Base-by-base conservation (phyloP, 108 stramenopile species). In the Skeletonema potamos region DNA sequence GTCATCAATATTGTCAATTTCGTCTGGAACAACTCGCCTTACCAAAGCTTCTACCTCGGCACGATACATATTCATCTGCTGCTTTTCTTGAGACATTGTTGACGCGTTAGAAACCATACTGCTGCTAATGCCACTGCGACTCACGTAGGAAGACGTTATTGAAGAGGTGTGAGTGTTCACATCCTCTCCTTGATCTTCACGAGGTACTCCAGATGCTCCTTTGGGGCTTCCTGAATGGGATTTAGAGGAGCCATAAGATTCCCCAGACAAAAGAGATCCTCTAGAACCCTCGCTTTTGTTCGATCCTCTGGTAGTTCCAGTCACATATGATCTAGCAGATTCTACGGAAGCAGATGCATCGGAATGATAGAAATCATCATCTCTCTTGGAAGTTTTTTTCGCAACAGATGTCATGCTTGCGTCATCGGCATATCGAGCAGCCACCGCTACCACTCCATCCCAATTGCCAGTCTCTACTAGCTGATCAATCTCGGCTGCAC, bases 1-100 rank as follows among this genome's bases (percentile, higher is more conserved):
- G 70, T 90, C 91, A 57, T 95, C 91, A 24, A 95, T 77, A 72
- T 95, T 95, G 70, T 91, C 91, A 18, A 90, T 82, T 70, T 95
- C 93, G 62, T 95, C 93, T 0, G 93, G 93, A 17, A 92, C 93
- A 15, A 92, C 91, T 27, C 86, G 80, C 7, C 82, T 73, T 8
- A 95, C 89, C 10, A 95, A 65, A 1, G 77, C 78, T 74, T 89
- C 91, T 6, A 95, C 91, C 68, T 95, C 89, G 5, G 76, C 84
- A 44, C 93, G 85, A 58, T 72, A 79, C 17, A 61, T 60, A 62
- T 68, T 68, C 41, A 61, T 62, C 13, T 48, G 66, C 56, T 68
- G 71, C 55, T 72, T 71, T 24, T 72, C 63, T 27, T 62, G 58
- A 11, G 29, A 32, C 56, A 34, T 37, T 18, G 54, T 13, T 36